These are phyloP conservation scores for Vitis labrusca DNA, from an alignment of 164 flowering plant species.

Conservation along the genomic window DNA sequence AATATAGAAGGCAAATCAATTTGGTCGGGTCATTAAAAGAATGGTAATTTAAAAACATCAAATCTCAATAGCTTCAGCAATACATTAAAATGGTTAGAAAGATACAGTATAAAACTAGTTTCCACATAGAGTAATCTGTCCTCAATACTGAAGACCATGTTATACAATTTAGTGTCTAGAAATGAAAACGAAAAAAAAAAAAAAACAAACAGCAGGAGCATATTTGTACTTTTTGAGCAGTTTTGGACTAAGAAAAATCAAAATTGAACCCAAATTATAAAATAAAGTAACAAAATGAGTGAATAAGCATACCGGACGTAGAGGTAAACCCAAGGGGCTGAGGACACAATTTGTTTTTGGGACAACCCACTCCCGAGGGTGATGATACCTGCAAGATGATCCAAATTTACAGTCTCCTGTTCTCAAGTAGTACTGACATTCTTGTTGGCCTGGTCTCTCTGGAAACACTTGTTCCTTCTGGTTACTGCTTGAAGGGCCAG, in stretches of 20 bases:
- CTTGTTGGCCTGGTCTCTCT: conserved; percentile 53
- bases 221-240: too few relatives aligned
- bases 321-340: conserved; percentile 49
- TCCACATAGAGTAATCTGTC: too few relatives aligned
- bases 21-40: too few relatives aligned
- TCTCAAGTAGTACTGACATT: conserved; percentile 44
- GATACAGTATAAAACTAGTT: too few relatives aligned
- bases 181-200: too few relatives aligned
- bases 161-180: too few relatives aligned
- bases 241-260: conserved; percentile 1
- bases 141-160: too few relatives aligned
- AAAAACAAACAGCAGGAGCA: too few relatives aligned
- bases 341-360: conserved; percentile 30
- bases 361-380: conserved; percentile 32
- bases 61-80: too few relatives aligned
- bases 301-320: conserved; percentile 42
- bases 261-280: background rate
- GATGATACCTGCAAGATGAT: conserved; percentile 44
- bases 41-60: too few relatives aligned
- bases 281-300: background rate
- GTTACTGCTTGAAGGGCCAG: conserved; percentile 28
- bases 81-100: too few relatives aligned
- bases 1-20: too few relatives aligned
- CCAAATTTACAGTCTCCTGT: conserved; percentile 54
- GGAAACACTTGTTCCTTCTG: conserved; percentile 37